phyloP scores from a whole-genome alignment of 2,329 filamentous ascomycete species.

The Aspergillus fumigatiaffinis region DNA sequence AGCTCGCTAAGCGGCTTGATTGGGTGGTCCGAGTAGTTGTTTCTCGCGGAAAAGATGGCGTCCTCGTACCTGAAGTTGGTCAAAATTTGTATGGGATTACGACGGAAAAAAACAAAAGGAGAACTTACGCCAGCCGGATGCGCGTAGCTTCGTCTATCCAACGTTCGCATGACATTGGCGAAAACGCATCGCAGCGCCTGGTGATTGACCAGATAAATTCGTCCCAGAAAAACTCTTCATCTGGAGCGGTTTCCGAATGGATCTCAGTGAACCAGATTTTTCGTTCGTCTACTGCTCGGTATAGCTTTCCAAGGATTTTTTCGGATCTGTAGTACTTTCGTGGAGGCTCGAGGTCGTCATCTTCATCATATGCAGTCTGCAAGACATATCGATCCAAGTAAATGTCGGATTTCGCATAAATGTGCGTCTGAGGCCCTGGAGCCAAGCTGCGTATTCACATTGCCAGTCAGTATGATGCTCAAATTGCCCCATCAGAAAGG shows the following conservation, averaged over 20 bases:
- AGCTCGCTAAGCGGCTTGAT: slow-evolving; percentile 45
- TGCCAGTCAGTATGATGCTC: too few relatives aligned
- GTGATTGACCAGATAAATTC: slow-evolving; percentile 5
- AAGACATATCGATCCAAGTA: slow-evolving; percentile 44
- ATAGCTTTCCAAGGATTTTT: slow-evolving; percentile 67
- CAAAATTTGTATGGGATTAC: background rate
- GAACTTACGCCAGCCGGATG: slow-evolving; percentile 7
- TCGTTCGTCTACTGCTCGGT: slow-evolving; percentile 68
- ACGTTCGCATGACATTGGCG: slow-evolving; percentile 6
- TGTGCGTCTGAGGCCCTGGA: slow-evolving; percentile 18
- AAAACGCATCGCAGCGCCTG: slow-evolving; percentile 6
- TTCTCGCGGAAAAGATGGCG: slow-evolving; percentile 47
- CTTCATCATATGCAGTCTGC: slow-evolving; percentile 43
- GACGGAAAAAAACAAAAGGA: background rate
- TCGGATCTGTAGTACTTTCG: slow-evolving; percentile 62
- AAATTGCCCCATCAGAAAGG: too few relatives aligned
- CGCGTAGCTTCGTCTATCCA: slow-evolving; percentile 13
- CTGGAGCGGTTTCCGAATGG: background rate
- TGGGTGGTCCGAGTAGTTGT: slow-evolving; percentile 40
- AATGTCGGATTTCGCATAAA: slow-evolving; percentile 41
- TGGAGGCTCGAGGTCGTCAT: slow-evolving; percentile 43
- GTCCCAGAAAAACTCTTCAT: slow-evolving; percentile 2
- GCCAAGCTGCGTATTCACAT: slow-evolving; percentile 15
- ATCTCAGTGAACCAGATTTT: slow-evolving; percentile 45
- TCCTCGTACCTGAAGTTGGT: slow-evolving; percentile 49